phyloP scores from a whole-genome alignment of 306 rosid species.

The Pyrus pyrifolia region DNA sequence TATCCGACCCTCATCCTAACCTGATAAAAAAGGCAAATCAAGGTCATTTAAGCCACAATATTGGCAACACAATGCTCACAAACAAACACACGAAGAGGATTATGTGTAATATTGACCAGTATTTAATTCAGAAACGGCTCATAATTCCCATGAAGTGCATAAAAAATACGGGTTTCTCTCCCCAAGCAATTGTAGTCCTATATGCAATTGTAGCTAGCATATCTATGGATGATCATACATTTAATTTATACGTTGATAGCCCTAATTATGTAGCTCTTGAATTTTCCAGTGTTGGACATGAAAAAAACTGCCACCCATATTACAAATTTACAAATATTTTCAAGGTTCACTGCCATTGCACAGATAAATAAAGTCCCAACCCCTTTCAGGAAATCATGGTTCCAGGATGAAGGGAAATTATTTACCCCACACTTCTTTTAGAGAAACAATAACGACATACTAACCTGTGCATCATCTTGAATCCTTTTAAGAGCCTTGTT shows the following conservation, averaged over 20 bases:
- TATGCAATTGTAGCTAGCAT: not conserved
- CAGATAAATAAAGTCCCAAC: not conserved
- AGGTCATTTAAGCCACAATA: not conserved
- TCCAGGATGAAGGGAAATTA: not conserved
- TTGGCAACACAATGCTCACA: not conserved
- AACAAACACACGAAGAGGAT: not conserved
- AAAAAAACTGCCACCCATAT: not conserved
- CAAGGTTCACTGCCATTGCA: not conserved
- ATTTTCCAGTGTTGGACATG: not conserved
- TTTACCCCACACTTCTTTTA: not conserved
- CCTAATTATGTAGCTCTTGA: not conserved
- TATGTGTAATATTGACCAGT: not conserved
- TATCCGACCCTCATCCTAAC: slow-evolving; percentile 84
- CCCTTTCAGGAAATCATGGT: not conserved
- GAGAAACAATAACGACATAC: slow-evolving; percentile 1
- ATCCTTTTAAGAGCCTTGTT: slow-evolving; percentile 76
- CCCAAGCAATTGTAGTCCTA: not conserved
- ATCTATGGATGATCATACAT: not conserved
- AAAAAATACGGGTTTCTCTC: not conserved
- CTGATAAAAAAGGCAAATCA: slow-evolving; percentile 30
- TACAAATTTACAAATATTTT: not conserved
- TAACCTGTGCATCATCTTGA: slow-evolving; percentile 82
- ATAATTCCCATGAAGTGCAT: not conserved
- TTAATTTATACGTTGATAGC: not conserved
- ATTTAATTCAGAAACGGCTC: not conserved